Percentiles rank a stretch among this genome's conserved stretches.
phyloP scores from a whole-genome alignment of 257 asterid genomes.

The Plantago major region DNA sequence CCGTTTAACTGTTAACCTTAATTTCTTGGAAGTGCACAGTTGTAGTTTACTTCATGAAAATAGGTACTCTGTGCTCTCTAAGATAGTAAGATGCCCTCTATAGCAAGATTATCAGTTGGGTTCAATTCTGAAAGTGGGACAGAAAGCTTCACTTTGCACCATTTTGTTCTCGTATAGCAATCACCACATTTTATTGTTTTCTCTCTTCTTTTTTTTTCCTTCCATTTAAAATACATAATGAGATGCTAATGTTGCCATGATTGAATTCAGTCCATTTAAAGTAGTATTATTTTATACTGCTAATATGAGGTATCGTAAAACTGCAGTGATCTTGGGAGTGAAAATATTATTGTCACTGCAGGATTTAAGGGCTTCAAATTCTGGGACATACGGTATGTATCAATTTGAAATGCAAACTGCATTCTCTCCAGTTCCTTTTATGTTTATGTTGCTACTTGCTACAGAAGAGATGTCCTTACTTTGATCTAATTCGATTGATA shows the following conservation, averaged over 20 bases:
- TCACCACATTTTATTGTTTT: background rate
- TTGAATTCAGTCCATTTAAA: constrained; percentile 1
- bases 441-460: too few species aligned
- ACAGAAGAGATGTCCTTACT: too few species aligned
- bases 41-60: too few species aligned
- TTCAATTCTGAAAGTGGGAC: background rate
- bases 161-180: constrained; percentile 1
- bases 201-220: background rate
- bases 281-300: constrained; percentile 10
- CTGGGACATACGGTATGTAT: constrained; percentile 85
- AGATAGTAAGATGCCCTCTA: too few species aligned
- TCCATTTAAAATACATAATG: constrained; percentile 5
- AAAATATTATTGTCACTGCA: constrained; percentile 56
- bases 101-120: too few species aligned
- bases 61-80: too few species aligned
- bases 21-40: too few species aligned
- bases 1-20: background rate
- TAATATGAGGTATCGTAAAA: constrained; percentile 12
- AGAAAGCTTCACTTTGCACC: background rate
- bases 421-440: background rate
- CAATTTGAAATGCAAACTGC: constrained; percentile 7
- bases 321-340: constrained; percentile 63
- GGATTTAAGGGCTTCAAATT: constrained; percentile 77
- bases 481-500: too few species aligned
- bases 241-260: background rate